These are phyloP conservation scores for Asterophora parasitica DNA, from an alignment of 768 basidiomycete genomes.

Conservation along the genomic window DNA sequence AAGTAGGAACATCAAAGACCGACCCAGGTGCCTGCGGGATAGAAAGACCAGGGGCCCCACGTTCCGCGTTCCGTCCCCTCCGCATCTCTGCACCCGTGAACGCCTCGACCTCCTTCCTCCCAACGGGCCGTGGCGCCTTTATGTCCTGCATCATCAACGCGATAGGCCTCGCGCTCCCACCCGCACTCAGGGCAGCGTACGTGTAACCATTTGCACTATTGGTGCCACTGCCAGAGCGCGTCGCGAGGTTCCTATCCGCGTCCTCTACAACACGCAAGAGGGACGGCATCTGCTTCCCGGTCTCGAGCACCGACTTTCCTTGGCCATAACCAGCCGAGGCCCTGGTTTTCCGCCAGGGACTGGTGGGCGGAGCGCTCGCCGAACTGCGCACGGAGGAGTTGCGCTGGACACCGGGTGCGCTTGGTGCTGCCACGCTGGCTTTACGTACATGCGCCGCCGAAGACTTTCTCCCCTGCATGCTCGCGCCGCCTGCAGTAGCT, in stretches of 20 bases:
- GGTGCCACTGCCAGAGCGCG: no score
- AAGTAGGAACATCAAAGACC: conserved; percentile 24
- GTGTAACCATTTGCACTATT: no score
- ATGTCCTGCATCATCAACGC: conserved; percentile 32
- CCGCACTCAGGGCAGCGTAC: conserved; percentile 1
- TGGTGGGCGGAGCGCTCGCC: conserved; percentile 22
- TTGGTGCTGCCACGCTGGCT: no score
- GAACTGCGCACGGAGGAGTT: conserved; percentile 29
- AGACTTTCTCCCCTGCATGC: not conserved
- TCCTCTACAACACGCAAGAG: conserved; percentile 25
- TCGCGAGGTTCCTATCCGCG: not conserved
- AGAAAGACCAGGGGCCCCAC: not conserved
- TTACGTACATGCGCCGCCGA: not conserved
- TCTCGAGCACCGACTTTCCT: conserved; percentile 14
- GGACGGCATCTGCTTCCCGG: conserved; percentile 40
- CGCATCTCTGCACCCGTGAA: not conserved
- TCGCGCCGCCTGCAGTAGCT: no score
- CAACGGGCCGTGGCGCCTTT: conserved; percentile 44
- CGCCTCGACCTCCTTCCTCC: conserved; percentile 21
- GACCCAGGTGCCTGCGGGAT: conserved; percentile 32
- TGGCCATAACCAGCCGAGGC: conserved; percentile 4
- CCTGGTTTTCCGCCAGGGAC: conserved; percentile 6
- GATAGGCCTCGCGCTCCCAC: conserved; percentile 13
- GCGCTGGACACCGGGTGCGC: conserved; percentile 18
- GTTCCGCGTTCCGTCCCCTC: conserved; percentile 4